A percentile compares a stretch with the other conserved stretches of the same genome.
These are phyloP conservation scores for Elymus sibiricus DNA, from an alignment of 176 grass and related monocot genomes.

Conservation along the genomic window DNA sequence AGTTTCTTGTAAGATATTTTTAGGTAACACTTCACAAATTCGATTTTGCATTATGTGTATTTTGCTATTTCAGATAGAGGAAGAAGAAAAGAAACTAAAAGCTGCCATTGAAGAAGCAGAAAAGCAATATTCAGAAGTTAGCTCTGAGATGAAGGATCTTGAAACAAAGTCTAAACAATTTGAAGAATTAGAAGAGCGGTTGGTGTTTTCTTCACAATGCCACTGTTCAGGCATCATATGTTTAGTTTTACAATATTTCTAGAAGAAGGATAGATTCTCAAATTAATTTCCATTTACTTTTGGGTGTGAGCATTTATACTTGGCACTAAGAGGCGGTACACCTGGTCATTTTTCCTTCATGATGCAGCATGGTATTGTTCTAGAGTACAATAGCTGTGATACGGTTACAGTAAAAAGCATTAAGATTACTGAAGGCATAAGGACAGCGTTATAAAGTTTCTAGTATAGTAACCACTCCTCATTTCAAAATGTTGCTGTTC, in stretches of 20 bases:
- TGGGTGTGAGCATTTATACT: background rate
- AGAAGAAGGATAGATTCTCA: background rate
- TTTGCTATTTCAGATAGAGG: constrained; percentile 56
- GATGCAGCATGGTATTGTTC: background rate
- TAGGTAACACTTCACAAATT: constrained; percentile 4
- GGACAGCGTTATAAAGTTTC: background rate
- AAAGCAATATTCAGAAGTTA: constrained; percentile 73
- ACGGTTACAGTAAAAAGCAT: background rate
- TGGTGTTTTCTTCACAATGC: constrained; percentile 17
- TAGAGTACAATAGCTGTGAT: background rate
- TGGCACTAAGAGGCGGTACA: background rate
- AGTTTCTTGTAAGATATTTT: background rate
- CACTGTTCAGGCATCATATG: background rate
- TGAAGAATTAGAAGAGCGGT: constrained; percentile 91
- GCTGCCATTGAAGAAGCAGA: constrained; percentile 88
- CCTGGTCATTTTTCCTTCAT: background rate
- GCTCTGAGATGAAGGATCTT: constrained; percentile 68
- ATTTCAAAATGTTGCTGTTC: background rate
- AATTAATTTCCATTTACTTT: background rate
- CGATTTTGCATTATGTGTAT: background rate
- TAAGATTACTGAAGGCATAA: background rate
- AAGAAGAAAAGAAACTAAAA: constrained; percentile 79
- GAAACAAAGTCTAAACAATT: constrained; percentile 85
- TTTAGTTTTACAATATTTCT: background rate
- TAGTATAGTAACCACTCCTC: background rate